phyloP scores from a whole-genome alignment of 2,329 filamentous ascomycete species.

The Tothia fuscella region DNA sequence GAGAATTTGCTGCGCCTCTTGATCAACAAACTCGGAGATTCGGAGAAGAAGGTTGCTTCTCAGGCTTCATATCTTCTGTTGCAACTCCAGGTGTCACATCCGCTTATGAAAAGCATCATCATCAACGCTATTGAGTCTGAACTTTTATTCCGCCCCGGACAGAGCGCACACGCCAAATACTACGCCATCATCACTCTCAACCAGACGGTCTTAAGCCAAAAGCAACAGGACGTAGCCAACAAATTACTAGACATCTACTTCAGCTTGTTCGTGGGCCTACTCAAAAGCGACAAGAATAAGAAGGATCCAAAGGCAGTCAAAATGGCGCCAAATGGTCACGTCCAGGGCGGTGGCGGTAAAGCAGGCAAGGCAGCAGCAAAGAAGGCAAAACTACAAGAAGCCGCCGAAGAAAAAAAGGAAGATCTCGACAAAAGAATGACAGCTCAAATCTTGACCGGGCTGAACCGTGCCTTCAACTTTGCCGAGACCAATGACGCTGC shows the following conservation, averaged over 20 bases:
- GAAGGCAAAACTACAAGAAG: constrained; percentile 31
- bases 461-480: constrained; percentile 93
- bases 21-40: constrained; percentile 94
- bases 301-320: constrained; percentile 25
- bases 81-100: constrained; percentile 78
- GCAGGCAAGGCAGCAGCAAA: constrained; percentile 40
- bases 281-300: constrained; percentile 47
- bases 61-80: constrained; percentile 87
- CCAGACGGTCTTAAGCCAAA: constrained; percentile 81
- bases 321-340: constrained; percentile 32
- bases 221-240: constrained; percentile 70
- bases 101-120: constrained; percentile 85
- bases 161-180: constrained; percentile 82
- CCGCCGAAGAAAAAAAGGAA: constrained; percentile 31
- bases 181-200: constrained; percentile 95
- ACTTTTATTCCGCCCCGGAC: constrained; percentile 73
- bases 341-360: constrained; percentile 43
- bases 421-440: constrained; percentile 85
- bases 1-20: constrained; percentile 81
- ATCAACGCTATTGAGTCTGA: constrained; percentile 78
- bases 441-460: constrained; percentile 80
- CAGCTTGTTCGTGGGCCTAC: constrained; percentile 66
- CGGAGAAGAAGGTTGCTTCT: constrained; percentile 89
- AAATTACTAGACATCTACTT: constrained; percentile 87
- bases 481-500: constrained; percentile 66